Base-by-base conservation (phyloP, 2,329 filamentous ascomycete genomes). In the Fusarium decemcellulare region DNA sequence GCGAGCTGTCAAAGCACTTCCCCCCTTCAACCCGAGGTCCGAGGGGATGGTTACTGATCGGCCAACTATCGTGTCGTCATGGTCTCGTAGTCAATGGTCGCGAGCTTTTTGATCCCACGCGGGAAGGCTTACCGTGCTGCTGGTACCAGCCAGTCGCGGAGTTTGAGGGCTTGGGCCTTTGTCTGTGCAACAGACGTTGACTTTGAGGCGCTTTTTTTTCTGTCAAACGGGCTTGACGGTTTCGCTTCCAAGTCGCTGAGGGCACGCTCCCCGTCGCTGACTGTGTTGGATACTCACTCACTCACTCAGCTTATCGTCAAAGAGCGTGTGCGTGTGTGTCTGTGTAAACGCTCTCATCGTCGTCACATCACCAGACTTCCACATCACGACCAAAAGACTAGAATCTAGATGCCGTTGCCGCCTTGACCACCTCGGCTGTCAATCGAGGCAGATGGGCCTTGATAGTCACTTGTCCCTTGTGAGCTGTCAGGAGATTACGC, bases 401-500 rank as follows among this genome's bases (percentile, higher is more conserved):
- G 30, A 30, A 30, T 23, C 32, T 29, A 54, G 42, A 37, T 60
- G 39, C 57, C 47, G 57, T 34, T 55, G 23, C 23, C 36, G 58
- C 58, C 58, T 42, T 60, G 57, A 47, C 56, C 29, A 51, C 36
- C 37, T 48, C 40, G 54, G 16, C 42, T 48, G 44, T 14, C 44
- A 48, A 29, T 16, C 34, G 42, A 46, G 40, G 8, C 8, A 34
- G 32, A 9, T n/a, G n/a, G n/a, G n/a, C n/a, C n/a, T n/a, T n/a
- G n/a, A n/a, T n/a, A n/a, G n/a, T n/a, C n/a, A 59, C 15, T 30
- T 16, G 29, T 43, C 46, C 44, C 56, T 55, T 70, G 56, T 58
- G 67, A 61, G 43, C 57, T 55, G 15, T 29, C 61, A 63, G 62
- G 68, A 71, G 58, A 71, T 71, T 71, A 12, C 65, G 8, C 15